Conservation (phyloP, 2,329 filamentous ascomycete species). For the Rhinocladiella similis region DNA sequence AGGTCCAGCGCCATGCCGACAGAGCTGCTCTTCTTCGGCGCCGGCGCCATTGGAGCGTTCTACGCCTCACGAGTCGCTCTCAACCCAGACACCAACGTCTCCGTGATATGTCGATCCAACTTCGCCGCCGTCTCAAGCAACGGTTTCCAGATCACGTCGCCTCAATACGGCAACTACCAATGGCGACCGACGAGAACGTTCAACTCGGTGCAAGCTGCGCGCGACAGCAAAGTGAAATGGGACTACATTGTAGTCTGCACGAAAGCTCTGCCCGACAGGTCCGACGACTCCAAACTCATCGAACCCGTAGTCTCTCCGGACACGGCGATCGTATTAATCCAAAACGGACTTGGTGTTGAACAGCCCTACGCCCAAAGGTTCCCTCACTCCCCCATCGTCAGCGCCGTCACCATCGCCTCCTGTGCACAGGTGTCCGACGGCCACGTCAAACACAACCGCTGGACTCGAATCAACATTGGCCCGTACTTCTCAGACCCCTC, state of each 20-base stretch:
- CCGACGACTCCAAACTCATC: conserved; percentile 62
- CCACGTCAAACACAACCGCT: conserved; percentile 67
- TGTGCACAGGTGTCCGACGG: conserved; percentile 66
- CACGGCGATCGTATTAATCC: conserved; percentile 66
- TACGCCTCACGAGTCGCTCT: conserved; percentile 28
- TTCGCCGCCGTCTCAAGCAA: conserved; percentile 61
- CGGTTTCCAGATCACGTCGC: conserved; percentile 66
- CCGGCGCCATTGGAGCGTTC: conserved; percentile 31
- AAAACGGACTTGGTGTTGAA: conserved; percentile 72
- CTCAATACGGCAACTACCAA: conserved; percentile 65
- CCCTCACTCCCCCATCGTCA: conserved; percentile 60
- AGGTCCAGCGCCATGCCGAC: conserved; percentile 14
- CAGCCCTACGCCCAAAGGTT: conserved; percentile 65
- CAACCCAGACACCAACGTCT: conserved; percentile 54
- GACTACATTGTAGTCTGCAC: conserved; percentile 71
- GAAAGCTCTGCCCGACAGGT: conserved; percentile 68
- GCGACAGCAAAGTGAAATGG: conserved; percentile 48
- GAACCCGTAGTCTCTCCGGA: conserved; percentile 57
- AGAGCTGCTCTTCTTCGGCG: conserved; percentile 30
- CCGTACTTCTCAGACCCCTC: conserved; percentile 59
- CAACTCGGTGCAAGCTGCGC: conserved; percentile 60
- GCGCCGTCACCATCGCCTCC: conserved; percentile 68
- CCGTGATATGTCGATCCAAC: conserved; percentile 73
- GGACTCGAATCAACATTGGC: conserved; percentile 71
- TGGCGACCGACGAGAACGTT: conserved; percentile 65